Base-by-base conservation (phyloP, 768 basidiomycete species). In the Lanmaoa pseudosensibilis region DNA sequence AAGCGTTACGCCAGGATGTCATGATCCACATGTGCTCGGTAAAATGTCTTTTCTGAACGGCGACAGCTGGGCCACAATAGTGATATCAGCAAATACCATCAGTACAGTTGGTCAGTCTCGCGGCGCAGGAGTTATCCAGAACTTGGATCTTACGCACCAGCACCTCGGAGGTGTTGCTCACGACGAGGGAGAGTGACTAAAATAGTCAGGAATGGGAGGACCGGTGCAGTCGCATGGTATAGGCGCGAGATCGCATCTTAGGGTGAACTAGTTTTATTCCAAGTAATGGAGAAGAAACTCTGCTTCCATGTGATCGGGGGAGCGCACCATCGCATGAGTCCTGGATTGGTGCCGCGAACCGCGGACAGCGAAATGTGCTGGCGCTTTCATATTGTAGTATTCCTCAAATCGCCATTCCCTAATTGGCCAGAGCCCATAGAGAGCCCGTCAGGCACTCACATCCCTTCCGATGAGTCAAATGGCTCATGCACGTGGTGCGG, bases 361-460 rank as follows among this genome's bases (percentile, higher is more conserved):
- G 18, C 18, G 32, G 40, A 21, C 48, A 19, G 45, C 18, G 8
- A 45, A 39, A 41, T 7, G n/a, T 34, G 49, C n/a, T 19, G 4
- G 37, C 7, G 19, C 36, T 6, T 27, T 19, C 16, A 25, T 10
- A 30, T 27, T 27, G 27, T 1, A 30, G 27, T 30, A 9, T 18
- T 27, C 5, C 12, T 58, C 63, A 65, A 65, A 65, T 65, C 54
- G 16, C 10, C 18, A 3, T 13, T 45, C n/a, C 5, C 36, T 49
- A 16, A 66, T 65, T 65, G 63, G 63, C 39, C 32, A 32, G 39
- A 38, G 15, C 12, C 16, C 21, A 27, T 11, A 23, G 19, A 16
- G 30, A 21, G 18, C 2, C 43, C 30, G 1, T 44, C 18, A 4
- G 43, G 41, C n/a, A 44, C 23, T 36, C 41, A 8, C 16, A 44